These are phyloP conservation scores for Glycine latifolia DNA, from an alignment of 306 rosid genomes.

Conservation along the genomic window DNA sequence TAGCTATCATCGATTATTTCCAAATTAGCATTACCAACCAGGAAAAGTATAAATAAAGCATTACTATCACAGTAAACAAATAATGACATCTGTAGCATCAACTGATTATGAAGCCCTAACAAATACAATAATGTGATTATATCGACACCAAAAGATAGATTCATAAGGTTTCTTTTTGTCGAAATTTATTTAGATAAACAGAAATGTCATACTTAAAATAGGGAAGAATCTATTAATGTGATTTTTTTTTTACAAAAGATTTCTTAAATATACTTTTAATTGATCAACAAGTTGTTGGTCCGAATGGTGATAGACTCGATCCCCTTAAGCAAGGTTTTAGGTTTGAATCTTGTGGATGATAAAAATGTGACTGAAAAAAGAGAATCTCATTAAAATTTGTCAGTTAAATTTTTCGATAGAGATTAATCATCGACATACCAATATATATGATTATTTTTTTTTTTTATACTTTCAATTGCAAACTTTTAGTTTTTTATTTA, in stretches of 20 bases:
- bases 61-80: not conserved
- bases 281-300: too few species aligned
- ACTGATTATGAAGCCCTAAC: not conserved
- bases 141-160: not conserved
- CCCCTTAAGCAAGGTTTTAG: too few species aligned
- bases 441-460: too few species aligned
- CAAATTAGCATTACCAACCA: slow-evolving; percentile 17
- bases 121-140: not conserved
- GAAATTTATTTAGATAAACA: not conserved
- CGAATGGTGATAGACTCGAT: too few species aligned
- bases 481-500: not conserved
- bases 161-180: not conserved
- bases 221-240: not conserved
- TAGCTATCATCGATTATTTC: slow-evolving; percentile 56
- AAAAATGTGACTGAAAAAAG: too few species aligned
- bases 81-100: not conserved
- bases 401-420: too few species aligned
- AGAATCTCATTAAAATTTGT: too few species aligned
- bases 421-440: too few species aligned
- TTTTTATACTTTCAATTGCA: not conserved
- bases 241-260: not conserved
- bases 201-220: not conserved
- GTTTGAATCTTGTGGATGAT: too few species aligned
- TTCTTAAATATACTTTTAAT: not conserved
- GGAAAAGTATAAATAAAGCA: not conserved